Percentiles rank a stretch among this genome's conserved stretches.
Evolutionary conservation across 345 rosid genomes (phyloP).

Genomic region (Geranium brycei): DNA sequence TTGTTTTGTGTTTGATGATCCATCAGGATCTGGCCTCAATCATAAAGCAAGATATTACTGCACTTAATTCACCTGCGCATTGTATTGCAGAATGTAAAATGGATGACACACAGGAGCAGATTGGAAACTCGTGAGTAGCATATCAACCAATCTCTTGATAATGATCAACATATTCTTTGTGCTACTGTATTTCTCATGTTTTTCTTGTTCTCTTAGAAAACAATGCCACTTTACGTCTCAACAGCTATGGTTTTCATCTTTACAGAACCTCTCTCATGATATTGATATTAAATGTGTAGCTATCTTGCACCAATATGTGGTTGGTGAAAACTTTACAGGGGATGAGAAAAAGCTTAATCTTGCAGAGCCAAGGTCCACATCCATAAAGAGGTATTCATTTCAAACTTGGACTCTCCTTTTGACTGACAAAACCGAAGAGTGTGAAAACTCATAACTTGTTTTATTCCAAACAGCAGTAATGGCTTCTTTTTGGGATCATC

Average conservation of each 20-base stretch:
- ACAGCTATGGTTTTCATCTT: too few species aligned
- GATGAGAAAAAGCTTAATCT: neutral
- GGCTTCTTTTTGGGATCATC: too few species aligned
- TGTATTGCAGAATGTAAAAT: constrained; percentile 5
- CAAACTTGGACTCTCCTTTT: neutral
- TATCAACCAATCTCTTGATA: constrained; percentile 34
- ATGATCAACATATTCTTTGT: constrained; percentile 40
- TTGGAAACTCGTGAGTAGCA: too few species aligned
- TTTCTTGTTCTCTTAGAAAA: constrained; percentile 22
- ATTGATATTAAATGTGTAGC: too few species aligned
- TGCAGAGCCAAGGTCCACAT: neutral
- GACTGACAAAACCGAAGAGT: neutral
- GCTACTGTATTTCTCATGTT: constrained; percentile 32
- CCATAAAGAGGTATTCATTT: neutral
- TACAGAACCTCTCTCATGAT: too few species aligned
- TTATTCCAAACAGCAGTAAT: neutral
- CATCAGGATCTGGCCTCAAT: constrained; percentile 48
- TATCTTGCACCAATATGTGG: too few species aligned
- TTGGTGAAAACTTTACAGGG: neutral
- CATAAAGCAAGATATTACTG: constrained; percentile 54
- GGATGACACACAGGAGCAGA: constrained; percentile 30
- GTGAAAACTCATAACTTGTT: neutral
- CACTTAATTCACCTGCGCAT: constrained; percentile 53
- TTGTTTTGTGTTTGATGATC: neutral
- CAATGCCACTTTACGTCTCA: neutral